These are phyloP conservation scores for Candida anglica DNA, from an alignment of 805 yeast genomes.

Conservation along the genomic window DNA sequence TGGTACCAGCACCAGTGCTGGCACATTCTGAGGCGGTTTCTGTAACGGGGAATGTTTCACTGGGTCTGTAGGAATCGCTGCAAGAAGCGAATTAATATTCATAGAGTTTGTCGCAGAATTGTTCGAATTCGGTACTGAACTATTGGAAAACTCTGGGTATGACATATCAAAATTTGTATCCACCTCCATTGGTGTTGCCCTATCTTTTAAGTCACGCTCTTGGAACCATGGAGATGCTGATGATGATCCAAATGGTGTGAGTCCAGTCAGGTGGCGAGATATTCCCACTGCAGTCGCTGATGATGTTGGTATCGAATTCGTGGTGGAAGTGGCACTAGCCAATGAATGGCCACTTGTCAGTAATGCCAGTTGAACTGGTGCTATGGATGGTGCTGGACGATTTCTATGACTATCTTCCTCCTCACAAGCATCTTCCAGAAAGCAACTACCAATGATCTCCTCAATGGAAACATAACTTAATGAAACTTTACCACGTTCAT, in stretches of 20 bases:
- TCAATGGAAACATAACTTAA: slow-evolving; percentile 52
- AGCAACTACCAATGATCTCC: slow-evolving; percentile 59
- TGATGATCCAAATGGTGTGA: no score
- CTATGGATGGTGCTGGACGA: not conserved
- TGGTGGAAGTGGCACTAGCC: not conserved
- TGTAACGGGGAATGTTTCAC: not conserved
- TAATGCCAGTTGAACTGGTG: not conserved
- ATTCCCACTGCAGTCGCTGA: not conserved
- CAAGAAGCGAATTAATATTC: slow-evolving; percentile 1
- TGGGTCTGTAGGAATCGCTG: not conserved
- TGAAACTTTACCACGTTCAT: slow-evolving; percentile 38
- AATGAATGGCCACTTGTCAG: not conserved
- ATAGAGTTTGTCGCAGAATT: not conserved
- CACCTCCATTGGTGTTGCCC: no score
- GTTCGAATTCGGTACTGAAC: not conserved
- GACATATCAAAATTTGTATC: not conserved
- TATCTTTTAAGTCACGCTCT: no score
- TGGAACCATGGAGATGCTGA: no score
- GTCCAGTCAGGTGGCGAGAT: no score
- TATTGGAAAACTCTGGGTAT: slow-evolving; percentile 1
- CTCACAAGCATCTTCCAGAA: slow-evolving; percentile 35
- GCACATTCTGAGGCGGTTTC: no score
- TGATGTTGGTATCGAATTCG: not conserved
- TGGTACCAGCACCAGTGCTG: no score
- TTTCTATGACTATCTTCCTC: not conserved